phyloP scores from a whole-genome alignment of 148 eudicot species.

The Cornus florida region DNA sequence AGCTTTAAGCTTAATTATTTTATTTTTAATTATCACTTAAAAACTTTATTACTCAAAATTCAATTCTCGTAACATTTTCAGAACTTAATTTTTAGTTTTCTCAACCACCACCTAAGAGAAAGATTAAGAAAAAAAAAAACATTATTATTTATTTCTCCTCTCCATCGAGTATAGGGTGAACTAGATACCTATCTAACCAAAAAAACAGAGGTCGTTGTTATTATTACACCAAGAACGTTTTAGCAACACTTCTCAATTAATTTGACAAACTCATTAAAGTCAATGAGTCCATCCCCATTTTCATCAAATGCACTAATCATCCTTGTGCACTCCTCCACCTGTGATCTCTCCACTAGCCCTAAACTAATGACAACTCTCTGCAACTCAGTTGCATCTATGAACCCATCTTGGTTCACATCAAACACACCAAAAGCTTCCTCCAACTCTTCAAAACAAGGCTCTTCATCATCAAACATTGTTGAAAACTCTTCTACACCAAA shows the following conservation, averaged over 20 bases:
- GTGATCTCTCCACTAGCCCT: slow-evolving; percentile 22
- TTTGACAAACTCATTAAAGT: slow-evolving; percentile 33
- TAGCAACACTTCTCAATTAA: slow-evolving; percentile 24
- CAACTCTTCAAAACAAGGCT: slow-evolving; percentile 31
- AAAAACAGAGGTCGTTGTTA: too few relatives aligned
- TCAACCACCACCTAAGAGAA: too few relatives aligned
- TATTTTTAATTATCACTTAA: too few relatives aligned
- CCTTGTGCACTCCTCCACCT: slow-evolving; percentile 24
- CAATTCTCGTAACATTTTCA: too few relatives aligned
- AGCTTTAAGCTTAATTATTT: too few relatives aligned
- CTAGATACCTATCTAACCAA: too few relatives aligned
- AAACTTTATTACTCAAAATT: too few relatives aligned
- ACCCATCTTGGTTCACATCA: slow-evolving; percentile 40
- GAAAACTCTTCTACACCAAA: slow-evolving; percentile 11
- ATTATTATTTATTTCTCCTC: too few relatives aligned
- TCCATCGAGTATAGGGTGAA: too few relatives aligned
- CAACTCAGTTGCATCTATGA: slow-evolving; percentile 32
- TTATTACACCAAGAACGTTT: neutral
- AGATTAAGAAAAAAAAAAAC: too few relatives aligned
- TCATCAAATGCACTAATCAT: slow-evolving; percentile 36
- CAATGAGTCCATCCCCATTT: slow-evolving; percentile 42
- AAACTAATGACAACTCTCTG: slow-evolving; percentile 25
- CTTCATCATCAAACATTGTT: slow-evolving; percentile 30
- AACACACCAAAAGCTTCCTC: slow-evolving; percentile 37
- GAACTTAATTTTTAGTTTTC: too few relatives aligned